These are phyloP conservation scores for Yamadazyma jaroonii DNA, from an alignment of 1,139 yeast species.

Conservation along the genomic window DNA sequence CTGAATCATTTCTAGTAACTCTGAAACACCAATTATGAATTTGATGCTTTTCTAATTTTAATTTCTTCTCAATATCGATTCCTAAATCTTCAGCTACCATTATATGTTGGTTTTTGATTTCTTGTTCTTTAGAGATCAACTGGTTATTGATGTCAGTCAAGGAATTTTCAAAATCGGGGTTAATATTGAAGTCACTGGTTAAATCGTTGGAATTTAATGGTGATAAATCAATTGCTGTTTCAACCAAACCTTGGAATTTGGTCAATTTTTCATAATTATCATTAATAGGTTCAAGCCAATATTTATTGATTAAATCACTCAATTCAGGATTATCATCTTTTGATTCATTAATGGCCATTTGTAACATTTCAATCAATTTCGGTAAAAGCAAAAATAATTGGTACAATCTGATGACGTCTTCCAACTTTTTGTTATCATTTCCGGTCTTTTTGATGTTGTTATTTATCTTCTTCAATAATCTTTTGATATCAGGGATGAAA, in stretches of 20 bases:
- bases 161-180: constrained; percentile 84
- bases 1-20: constrained; percentile 85
- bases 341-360: constrained; percentile 33
- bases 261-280: constrained; percentile 49
- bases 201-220: constrained; percentile 62
- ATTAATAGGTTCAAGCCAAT: constrained; percentile 60
- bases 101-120: constrained; percentile 59
- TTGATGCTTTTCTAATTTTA: constrained; percentile 83
- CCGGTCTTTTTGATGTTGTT: constrained; percentile 37
- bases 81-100: constrained; percentile 71
- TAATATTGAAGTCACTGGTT: constrained; percentile 70
- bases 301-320: constrained; percentile 36
- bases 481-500: constrained; percentile 78
- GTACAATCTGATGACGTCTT: constrained; percentile 88
- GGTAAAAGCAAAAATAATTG: constrained; percentile 76
- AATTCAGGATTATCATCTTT: constrained; percentile 17
- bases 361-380: constrained; percentile 53
- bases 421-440: constrained; percentile 53
- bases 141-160: constrained; percentile 58
- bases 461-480: constrained; percentile 64
- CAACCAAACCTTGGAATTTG: constrained; percentile 82
- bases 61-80: constrained; percentile 80
- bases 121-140: constrained; percentile 52
- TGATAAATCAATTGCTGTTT: constrained; percentile 84
- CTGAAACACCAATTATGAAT: constrained; percentile 94